Conservation (phyloP, 352 stramenopile genomes). For the Peronospora destructor region DNA sequence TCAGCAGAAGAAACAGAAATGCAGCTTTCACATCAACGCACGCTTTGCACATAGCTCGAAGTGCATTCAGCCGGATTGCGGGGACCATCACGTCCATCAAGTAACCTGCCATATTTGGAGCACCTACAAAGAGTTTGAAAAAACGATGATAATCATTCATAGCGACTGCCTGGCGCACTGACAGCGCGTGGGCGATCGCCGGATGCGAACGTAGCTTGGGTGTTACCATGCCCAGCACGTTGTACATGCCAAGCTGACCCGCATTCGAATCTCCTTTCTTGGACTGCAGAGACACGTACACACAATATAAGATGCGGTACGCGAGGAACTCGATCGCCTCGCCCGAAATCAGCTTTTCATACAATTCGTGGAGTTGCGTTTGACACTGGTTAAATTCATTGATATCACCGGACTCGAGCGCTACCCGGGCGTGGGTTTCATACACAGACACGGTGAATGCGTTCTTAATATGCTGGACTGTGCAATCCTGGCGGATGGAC, state of each 20-base stretch:
- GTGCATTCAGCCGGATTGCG: conserved; percentile 69
- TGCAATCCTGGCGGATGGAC: conserved; percentile 98
- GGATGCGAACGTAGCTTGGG: conserved; percentile 42
- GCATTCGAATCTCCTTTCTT: conserved; percentile 83
- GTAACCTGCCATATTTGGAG: conserved; percentile 87
- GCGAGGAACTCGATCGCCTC: conserved; percentile 79
- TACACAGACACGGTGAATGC: conserved; percentile 96
- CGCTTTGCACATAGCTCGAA: conserved; percentile 86
- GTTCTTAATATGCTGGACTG: conserved; percentile 95
- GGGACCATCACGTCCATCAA: conserved; percentile 84
- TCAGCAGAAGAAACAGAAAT: conserved; percentile 11
- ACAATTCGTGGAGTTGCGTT: conserved; percentile 85
- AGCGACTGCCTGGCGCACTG: conserved; percentile 72
- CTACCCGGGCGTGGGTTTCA: conserved; percentile 94
- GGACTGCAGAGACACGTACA: conserved; percentile 84
- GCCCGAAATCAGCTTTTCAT: conserved; percentile 70
- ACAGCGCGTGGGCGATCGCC: conserved; percentile 64
- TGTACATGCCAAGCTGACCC: conserved; percentile 82
- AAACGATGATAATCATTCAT: conserved; percentile 86
- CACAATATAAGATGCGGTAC: conserved; percentile 86
- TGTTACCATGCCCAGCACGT: conserved; percentile 56
- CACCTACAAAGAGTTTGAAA: conserved; percentile 82
- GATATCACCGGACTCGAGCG: conserved; percentile 92
- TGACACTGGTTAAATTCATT: conserved; percentile 96
- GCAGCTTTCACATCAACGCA: conserved; percentile 33